These are phyloP conservation scores for Lumnitzera littorea DNA, from an alignment of 345 rosid genomes.

Conservation along the genomic window DNA sequence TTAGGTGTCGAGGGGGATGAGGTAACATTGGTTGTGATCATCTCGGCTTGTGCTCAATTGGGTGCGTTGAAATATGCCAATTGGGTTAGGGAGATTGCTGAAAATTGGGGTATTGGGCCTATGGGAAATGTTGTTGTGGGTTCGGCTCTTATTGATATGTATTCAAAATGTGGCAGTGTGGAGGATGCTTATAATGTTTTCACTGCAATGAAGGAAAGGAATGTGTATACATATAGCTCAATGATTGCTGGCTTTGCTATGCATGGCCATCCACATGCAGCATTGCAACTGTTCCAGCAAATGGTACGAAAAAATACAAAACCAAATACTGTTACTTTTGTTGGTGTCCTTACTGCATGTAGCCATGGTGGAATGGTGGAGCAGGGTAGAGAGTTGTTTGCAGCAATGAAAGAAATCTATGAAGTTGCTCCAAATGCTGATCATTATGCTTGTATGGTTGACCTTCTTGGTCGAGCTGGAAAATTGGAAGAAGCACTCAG, in stretches of 20 bases:
- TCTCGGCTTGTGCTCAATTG: conserved; percentile 79
- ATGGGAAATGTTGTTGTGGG: conserved; percentile 47
- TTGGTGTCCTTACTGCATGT: conserved; percentile 77
- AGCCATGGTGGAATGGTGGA: conserved; percentile 58
- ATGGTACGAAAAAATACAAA: conserved; percentile 44
- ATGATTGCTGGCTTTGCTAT: conserved; percentile 78
- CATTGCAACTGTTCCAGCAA: conserved; percentile 48
- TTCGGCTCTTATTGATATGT: conserved; percentile 77
- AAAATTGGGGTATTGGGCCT: conserved; percentile 27
- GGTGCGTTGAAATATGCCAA: conserved; percentile 52
- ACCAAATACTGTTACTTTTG: conserved; percentile 70
- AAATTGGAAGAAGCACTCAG: conserved; percentile 59
- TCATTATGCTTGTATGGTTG: conserved; percentile 75
- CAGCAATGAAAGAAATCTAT: conserved; percentile 45
- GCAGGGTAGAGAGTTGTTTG: conserved; percentile 49
- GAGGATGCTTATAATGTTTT: conserved; percentile 59
- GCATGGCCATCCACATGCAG: conserved; percentile 63
- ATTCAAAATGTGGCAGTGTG: conserved; percentile 68
- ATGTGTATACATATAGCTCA: conserved; percentile 70
- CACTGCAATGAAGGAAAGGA: conserved; percentile 40
- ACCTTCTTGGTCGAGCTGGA: conserved; percentile 77
- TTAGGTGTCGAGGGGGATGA: conserved; percentile 42
- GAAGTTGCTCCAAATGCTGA: conserved; percentile 51
- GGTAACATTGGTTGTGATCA: conserved; percentile 47
- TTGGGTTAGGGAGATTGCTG: conserved; percentile 36